Evolutionary conservation across 257 asterid species (phyloP).

Genomic region (Solanum medicagineum): DNA sequence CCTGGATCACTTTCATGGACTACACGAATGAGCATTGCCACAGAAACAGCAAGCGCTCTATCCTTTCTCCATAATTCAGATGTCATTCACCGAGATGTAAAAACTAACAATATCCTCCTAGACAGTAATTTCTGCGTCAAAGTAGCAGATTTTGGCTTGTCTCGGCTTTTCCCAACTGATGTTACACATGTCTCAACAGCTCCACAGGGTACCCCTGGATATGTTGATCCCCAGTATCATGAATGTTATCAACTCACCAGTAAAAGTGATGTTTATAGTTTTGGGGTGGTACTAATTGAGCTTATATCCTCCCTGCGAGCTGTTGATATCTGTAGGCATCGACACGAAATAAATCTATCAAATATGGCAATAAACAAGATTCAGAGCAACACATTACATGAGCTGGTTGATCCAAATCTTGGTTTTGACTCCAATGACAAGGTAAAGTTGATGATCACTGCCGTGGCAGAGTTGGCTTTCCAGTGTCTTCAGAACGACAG

Average conservation of each 20-base stretch:
- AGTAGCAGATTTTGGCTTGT: constrained; percentile 87
- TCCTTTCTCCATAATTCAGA: constrained; percentile 58
- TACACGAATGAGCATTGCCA: constrained; percentile 52
- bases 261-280: constrained; percentile 73
- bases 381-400: constrained; percentile 39
- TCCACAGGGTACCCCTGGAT: constrained; percentile 92
- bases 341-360: constrained; percentile 60
- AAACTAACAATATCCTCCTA: constrained; percentile 62
- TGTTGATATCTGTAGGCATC: constrained; percentile 57
- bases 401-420: constrained; percentile 51
- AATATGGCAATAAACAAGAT: constrained; percentile 71
- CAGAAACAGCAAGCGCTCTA: constrained; percentile 68
- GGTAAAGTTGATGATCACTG: constrained; percentile 28
- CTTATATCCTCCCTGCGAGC: constrained; percentile 70
- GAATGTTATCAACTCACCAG: constrained; percentile 68
- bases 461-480: constrained; percentile 63
- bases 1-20: constrained; percentile 50
- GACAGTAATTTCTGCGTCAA: constrained; percentile 57
- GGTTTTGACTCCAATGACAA: constrained; percentile 29
- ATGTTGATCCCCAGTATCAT: constrained; percentile 80
- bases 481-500: constrained; percentile 53
- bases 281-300: constrained; percentile 76
- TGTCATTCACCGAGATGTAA: constrained; percentile 74
- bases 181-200: constrained; percentile 79
- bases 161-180: constrained; percentile 47